These are phyloP conservation scores for Irpex lacteus DNA, from an alignment of 1,284 basidiomycete species.

Conservation along the genomic window DNA sequence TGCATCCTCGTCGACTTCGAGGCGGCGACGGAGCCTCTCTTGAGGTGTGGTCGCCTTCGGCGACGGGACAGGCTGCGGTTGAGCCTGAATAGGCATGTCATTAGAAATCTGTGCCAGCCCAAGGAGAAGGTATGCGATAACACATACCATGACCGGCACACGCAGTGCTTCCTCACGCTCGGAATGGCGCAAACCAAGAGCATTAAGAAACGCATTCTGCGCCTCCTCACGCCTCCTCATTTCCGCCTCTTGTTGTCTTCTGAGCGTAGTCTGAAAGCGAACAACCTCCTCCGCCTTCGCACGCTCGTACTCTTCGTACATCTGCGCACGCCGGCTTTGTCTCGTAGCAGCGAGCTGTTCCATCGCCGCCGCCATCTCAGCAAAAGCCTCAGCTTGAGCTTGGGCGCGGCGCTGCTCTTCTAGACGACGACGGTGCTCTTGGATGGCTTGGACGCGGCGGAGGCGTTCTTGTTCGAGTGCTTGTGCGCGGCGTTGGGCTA, in stretches of 20 bases:
- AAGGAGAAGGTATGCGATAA: background rate
- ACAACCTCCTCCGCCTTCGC: constrained; percentile 1
- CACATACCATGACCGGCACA: background rate
- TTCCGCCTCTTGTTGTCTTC: constrained; percentile 5
- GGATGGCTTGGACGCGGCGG: background rate
- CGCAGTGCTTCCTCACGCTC: background rate
- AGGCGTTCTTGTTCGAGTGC: constrained; percentile 14
- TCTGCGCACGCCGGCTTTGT: background rate
- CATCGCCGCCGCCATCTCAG: background rate
- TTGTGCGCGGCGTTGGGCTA: constrained; percentile 17
- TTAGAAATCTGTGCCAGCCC: background rate
- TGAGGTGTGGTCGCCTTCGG: background rate
- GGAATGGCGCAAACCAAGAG: background rate
- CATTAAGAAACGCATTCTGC: background rate
- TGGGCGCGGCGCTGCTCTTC: constrained; percentile 16
- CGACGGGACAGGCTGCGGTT: background rate
- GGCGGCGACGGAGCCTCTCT: background rate
- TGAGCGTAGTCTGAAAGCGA: background rate
- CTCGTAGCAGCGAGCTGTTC: background rate
- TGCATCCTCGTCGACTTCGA: background rate
- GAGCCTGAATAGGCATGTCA: background rate
- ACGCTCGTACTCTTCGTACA: background rate
- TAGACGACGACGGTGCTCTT: constrained; percentile 9
- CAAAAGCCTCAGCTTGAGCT: constrained; percentile 4
- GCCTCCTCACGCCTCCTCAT: constrained; percentile 9